Percentiles rank a stretch among this genome's conserved stretches.
phyloP scores from a whole-genome alignment of 164 flowering plant genomes.

The Sedum album region DNA sequence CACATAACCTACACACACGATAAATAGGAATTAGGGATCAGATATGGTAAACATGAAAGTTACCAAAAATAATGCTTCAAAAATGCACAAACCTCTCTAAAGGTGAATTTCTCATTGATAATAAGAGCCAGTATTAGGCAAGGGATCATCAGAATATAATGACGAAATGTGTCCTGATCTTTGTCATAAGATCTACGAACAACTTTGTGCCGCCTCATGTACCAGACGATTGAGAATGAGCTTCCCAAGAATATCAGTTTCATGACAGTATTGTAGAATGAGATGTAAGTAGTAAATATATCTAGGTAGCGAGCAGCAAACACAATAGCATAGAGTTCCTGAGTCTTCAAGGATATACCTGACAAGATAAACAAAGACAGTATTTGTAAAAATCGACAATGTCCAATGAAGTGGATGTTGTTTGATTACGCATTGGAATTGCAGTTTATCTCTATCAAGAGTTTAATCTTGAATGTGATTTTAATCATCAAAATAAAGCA shows the following conservation, averaged over 20 bases:
- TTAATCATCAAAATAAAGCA: background rate
- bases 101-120: conserved; percentile 69
- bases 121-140: conserved; percentile 62
- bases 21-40: background rate
- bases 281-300: conserved; percentile 66
- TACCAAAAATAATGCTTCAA: background rate
- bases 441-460: background rate
- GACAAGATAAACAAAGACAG: background rate
- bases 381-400: background rate
- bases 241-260: conserved; percentile 74
- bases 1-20: conserved; percentile 63
- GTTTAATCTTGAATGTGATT: background rate
- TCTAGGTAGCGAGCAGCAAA: conserved; percentile 83
- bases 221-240: conserved; percentile 75
- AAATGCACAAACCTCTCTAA: conserved; percentile 50
- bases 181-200: conserved; percentile 67
- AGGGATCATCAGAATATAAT: conserved; percentile 38
- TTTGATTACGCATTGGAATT: background rate
- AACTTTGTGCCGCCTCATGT: conserved; percentile 53
- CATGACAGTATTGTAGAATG: conserved; percentile 76
- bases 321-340: conserved; percentile 74
- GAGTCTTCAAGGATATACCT: conserved; percentile 94
- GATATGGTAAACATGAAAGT: background rate
- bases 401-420: background rate
- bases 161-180: conserved; percentile 73